These are phyloP conservation scores for Xerocomellus intermedius DNA, from an alignment of 768 basidiomycete genomes.

Conservation along the genomic window DNA sequence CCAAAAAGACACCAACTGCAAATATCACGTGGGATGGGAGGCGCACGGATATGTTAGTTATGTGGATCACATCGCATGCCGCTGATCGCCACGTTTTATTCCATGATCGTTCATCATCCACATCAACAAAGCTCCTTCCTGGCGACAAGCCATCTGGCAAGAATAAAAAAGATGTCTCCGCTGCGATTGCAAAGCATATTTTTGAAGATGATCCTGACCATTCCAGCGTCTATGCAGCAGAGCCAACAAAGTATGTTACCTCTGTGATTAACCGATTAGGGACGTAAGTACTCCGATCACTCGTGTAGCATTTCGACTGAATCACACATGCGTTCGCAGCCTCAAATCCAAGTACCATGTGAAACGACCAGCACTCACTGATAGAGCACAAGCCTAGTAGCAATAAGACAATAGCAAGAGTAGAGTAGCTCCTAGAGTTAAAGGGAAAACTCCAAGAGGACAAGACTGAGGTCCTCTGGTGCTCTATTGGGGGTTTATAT, in stretches of 20 bases:
- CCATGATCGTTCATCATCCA: background rate
- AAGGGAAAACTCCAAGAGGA: too few species aligned
- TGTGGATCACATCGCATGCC: background rate
- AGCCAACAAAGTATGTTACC: background rate
- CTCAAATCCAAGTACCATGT: background rate
- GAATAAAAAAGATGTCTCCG: background rate
- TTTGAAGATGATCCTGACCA: background rate
- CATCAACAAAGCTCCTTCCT: background rate
- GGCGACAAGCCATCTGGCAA: background rate
- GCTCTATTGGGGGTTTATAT: too few species aligned
- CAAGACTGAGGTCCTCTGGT: too few species aligned
- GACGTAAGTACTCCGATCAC: background rate
- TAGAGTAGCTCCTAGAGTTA: too few species aligned
- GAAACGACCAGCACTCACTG: too few species aligned
- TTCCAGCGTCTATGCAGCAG: background rate
- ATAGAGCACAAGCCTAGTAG: too few species aligned
- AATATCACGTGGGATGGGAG: background rate
- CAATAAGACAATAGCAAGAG: too few species aligned
- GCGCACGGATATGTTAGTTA: background rate
- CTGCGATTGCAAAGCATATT: background rate
- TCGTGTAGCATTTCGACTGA: background rate
- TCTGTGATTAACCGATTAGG: background rate
- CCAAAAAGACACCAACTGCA: background rate
- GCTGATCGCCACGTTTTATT: background rate
- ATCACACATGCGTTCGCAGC: background rate